Evolutionary conservation across 305 asterid genomes (phyloP).

Genomic region (Fraxinus greggii): DNA sequence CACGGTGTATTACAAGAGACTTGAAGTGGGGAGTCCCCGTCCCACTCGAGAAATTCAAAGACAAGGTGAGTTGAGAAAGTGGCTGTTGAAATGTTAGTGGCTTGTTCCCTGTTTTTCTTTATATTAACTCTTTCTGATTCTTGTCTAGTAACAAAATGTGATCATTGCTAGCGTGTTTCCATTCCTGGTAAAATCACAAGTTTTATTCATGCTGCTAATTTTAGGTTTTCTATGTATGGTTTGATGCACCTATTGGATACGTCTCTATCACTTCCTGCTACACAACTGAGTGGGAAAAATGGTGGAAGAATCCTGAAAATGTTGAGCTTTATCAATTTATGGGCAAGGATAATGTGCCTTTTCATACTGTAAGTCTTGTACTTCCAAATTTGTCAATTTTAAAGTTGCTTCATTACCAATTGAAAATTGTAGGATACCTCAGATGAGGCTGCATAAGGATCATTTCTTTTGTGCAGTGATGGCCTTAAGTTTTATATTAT

Average conservation of each 20-base stretch:
- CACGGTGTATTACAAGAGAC: constrained; percentile 34
- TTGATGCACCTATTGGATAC: constrained; percentile 97
- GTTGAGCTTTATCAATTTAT: constrained; percentile 27
- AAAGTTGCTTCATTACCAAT: not conserved
- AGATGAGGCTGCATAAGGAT: not conserved
- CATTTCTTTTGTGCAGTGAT: not conserved
- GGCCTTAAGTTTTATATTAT: not conserved
- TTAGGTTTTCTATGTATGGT: constrained; percentile 90
- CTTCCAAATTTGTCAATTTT: not conserved
- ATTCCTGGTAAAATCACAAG: not conserved
- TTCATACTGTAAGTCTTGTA: constrained; percentile 71
- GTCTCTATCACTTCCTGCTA: constrained; percentile 36
- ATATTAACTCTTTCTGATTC: not conserved
- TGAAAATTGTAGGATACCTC: not conserved
- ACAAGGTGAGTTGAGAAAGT: constrained; percentile 49
- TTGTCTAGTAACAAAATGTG: not conserved
- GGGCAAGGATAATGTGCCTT: constrained; percentile 35
- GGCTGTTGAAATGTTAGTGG: constrained; percentile 7
- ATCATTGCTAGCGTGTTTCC: not conserved
- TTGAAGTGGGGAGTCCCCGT: constrained; percentile 97
- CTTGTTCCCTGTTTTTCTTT: not conserved
- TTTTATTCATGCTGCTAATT: constrained; percentile 32
- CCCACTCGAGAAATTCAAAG: constrained; percentile 75
- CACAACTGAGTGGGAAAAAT: constrained; percentile 80
- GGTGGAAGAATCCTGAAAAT: constrained; percentile 95